A percentile compares a stretch with the other conserved stretches of the same genome.
Conservation (phyloP, 768 basidiomycete genomes). For the Mycena floridula region DNA sequence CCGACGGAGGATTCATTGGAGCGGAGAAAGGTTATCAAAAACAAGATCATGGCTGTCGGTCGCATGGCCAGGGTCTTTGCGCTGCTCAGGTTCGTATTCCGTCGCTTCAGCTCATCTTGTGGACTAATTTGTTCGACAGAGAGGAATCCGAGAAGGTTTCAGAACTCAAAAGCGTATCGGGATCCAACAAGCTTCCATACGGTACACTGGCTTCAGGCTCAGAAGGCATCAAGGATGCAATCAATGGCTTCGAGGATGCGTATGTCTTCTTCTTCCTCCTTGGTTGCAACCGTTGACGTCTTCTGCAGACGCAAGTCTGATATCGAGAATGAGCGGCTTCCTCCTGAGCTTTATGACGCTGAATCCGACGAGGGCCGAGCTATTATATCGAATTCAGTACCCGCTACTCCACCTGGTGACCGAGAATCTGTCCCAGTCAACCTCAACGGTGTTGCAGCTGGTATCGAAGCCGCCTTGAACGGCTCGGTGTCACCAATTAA, state of each 20-base stretch:
- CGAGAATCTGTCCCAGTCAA: slow-evolving; percentile 36
- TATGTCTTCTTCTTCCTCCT: slow-evolving; percentile 38
- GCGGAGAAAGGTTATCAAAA: slow-evolving; percentile 89
- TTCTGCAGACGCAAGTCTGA: slow-evolving; percentile 81
- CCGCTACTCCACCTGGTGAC: slow-evolving; percentile 51
- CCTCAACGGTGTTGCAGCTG: slow-evolving; percentile 38
- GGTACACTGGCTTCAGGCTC: slow-evolving; percentile 82
- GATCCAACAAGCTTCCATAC: slow-evolving; percentile 71
- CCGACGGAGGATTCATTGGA: slow-evolving; percentile 54
- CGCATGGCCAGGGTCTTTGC: slow-evolving; percentile 96
- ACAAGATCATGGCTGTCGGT: slow-evolving; percentile 97
- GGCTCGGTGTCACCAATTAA: slow-evolving; percentile 27
- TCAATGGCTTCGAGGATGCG: slow-evolving; percentile 94
- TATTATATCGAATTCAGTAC: slow-evolving; percentile 44
- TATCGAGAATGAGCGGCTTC: slow-evolving; percentile 98
- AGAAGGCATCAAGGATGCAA: slow-evolving; percentile 94
- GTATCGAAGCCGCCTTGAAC: slow-evolving; percentile 33
- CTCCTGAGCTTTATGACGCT: slow-evolving; percentile 89
- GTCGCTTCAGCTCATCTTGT: background rate
- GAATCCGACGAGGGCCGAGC: slow-evolving; percentile 66
- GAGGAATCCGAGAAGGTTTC: slow-evolving; percentile 98
- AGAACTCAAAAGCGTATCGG: slow-evolving; percentile 89
- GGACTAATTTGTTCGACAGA: slow-evolving; percentile 33
- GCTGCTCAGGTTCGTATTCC: slow-evolving; percentile 72
- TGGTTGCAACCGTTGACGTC: slow-evolving; percentile 1